Base-by-base conservation (phyloP, 202 grass and related monocot genomes). In the Setaria italica region DNA sequence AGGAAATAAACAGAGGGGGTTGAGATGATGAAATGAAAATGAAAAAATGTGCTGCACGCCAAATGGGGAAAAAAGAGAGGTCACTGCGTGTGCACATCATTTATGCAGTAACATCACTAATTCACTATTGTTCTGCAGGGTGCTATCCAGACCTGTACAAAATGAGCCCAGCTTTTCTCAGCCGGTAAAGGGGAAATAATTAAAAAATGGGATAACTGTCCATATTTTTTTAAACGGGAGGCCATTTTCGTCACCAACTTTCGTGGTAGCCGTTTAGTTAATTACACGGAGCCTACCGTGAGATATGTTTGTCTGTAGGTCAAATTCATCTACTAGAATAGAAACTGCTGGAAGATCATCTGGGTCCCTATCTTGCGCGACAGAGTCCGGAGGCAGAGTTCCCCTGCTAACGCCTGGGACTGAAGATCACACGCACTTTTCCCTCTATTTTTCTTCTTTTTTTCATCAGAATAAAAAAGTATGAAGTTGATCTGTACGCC, bases 301-400 rank as follows among this genome's bases (percentile, higher is more conserved):
- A 55, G 37, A 50, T 79, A 9, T 49, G 29, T 33, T 66, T 66
- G 11, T 63, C 32, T 21, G 21, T 21, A 21, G 1, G 6, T 9
- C 7, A n/a, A 58, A 58, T 71, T 48, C 4, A 43, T 71, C 12
- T 14, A 4, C 1, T 48, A 29, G 21, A 71, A 25, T 29, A 46
- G 4, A 13, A n/a, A 8, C 53, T 56, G 53, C 16, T 20, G 6
- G 63, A 71, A 41, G 21, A 80, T 33, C 72, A 76, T 56, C n/a
- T 32, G 37, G 50, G 30, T 79, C 53, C 41, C 54, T 79, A 0
- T 42, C n/a, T 48, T 41, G 13, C 12, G 20, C 13, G 32, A 45
- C 29, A 81, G 30, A 20, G 20, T 49, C 32, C 16, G n/a, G 21
- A 86, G 43, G 7, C 67, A 80, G 76, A 79, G 55, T 72, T 68